Base-by-base conservation (phyloP, 2,329 filamentous ascomycete genomes). In the Chaetomium globosum region DNA sequence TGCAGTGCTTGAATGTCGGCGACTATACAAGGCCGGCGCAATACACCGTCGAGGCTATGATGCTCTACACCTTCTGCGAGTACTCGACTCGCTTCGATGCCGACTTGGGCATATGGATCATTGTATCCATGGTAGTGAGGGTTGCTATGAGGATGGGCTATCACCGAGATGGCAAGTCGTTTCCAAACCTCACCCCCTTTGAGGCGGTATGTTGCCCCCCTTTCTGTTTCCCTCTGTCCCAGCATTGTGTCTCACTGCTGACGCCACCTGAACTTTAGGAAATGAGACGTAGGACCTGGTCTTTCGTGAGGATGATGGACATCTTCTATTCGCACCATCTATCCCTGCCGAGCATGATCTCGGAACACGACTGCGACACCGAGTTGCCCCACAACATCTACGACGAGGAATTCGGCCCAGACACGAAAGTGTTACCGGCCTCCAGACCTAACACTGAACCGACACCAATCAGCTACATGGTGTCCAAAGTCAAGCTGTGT, bases 401-500 rank as follows among this genome's bases (percentile, higher is more conserved):
- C 73, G 91, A 95, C 70, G 90, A 93, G 68, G 91, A 94, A 70
- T 88, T 95, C 48, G 84, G 87, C 55, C 87, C 89, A 3, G 84
- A 86, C 26, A 89, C 87, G 68, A 89, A 88, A 69, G 78, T 82
- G 8, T 76, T 94, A 10, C 91, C 91, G 0, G 83, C 85, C 1
- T 86, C 89, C 0, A 81, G 90, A 64, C 88, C 90, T 0, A 80
- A 80, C 36, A 87, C 84, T 0, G 90, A 93, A 73, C 85, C 89
- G 2, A 94, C 91, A 0, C 89, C 90, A 1, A 87, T 92, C 69
- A 86, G 88, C 10, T 94, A 92, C 75, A 88, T 93, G 84, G 92
- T 93, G 71, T 84, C 85, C 39, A 93, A 93, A 75, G 82, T 87
- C 36, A 85, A 82, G 65, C 80, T 94, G 46, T 85, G 88, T 64